phyloP scores from a whole-genome alignment of 148 eudicot genomes.

The Chenopodium suecicum region DNA sequence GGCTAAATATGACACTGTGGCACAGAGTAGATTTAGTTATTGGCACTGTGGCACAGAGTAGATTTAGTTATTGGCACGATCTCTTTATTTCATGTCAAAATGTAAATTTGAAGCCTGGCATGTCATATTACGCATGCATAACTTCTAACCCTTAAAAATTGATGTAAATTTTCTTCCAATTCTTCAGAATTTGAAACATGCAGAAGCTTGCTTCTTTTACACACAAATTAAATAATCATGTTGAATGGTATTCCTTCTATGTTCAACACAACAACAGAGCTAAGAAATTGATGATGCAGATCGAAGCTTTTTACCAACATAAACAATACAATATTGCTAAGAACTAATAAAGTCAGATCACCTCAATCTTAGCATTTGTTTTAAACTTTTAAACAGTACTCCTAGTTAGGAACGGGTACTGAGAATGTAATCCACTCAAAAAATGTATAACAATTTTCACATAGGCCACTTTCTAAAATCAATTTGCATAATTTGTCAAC shows the following conservation, averaged over 20 bases:
- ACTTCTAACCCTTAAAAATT: not conserved
- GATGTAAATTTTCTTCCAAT: not conserved
- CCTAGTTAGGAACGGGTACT: not conserved
- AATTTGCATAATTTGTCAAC: not conserved
- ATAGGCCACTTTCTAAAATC: not conserved
- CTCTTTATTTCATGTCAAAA: not conserved
- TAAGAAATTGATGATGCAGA: not conserved
- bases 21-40: not conserved
- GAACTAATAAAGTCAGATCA: not conserved
- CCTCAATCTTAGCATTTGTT: not conserved
- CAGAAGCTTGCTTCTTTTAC: too few relatives aligned
- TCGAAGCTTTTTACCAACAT: not conserved
- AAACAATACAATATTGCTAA: not conserved
- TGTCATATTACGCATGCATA: not conserved
- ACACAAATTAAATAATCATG: not conserved
- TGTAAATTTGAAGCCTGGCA: not conserved
- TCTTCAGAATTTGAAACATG: too few relatives aligned
- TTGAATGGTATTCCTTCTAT: not conserved
- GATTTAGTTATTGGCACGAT: not conserved
- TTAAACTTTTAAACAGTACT: not conserved
- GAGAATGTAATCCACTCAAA: not conserved
- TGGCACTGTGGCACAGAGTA: not conserved
- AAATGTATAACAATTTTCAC: not conserved
- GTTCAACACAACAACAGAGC: not conserved
- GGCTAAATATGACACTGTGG: not conserved